Evolutionary conservation across 805 yeast species (phyloP).

Genomic region (Jamesozyma hellenica): DNA sequence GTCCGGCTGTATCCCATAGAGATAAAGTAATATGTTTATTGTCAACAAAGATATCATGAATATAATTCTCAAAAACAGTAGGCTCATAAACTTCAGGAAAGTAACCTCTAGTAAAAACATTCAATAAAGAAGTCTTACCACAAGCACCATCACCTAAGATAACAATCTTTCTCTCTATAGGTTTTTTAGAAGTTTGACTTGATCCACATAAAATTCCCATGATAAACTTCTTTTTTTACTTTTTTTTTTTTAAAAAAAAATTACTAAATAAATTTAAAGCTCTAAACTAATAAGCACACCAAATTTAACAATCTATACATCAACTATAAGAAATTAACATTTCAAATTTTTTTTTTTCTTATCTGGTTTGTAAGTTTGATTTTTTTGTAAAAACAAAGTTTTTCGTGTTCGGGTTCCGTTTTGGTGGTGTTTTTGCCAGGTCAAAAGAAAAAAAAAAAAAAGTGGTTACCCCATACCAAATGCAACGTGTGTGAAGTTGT

Average conservation of each 20-base stretch:
- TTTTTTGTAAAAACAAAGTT: too few relatives aligned
- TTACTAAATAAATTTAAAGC: neutral
- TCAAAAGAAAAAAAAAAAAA: too few relatives aligned
- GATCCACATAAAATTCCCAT: slow-evolving; percentile 26
- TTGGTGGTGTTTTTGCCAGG: too few relatives aligned
- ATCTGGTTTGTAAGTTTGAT: too few relatives aligned
- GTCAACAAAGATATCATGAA: slow-evolving; percentile 92
- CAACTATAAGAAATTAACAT: too few relatives aligned
- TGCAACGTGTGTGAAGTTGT: too few relatives aligned
- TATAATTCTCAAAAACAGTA: slow-evolving; percentile 93
- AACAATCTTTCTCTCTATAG: slow-evolving; percentile 83
- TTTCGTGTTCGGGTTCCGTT: too few relatives aligned
- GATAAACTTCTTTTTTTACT: neutral
- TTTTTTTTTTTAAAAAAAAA: neutral
- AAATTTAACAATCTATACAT: too few relatives aligned
- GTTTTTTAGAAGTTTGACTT: slow-evolving; percentile 20
- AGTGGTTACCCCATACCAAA: too few relatives aligned
- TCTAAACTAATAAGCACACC: too few relatives aligned
- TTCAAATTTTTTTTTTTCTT: neutral
- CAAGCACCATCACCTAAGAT: slow-evolving; percentile 97
- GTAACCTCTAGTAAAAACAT: slow-evolving; percentile 93
- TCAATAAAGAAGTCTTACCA: slow-evolving; percentile 90
- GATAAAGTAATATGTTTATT: slow-evolving; percentile 87
- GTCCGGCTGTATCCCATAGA: slow-evolving; percentile 98
- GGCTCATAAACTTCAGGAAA: slow-evolving; percentile 98